Base-by-base conservation (phyloP, 2,329 filamentous ascomycete species). In the Apiospora phragmitis region DNA sequence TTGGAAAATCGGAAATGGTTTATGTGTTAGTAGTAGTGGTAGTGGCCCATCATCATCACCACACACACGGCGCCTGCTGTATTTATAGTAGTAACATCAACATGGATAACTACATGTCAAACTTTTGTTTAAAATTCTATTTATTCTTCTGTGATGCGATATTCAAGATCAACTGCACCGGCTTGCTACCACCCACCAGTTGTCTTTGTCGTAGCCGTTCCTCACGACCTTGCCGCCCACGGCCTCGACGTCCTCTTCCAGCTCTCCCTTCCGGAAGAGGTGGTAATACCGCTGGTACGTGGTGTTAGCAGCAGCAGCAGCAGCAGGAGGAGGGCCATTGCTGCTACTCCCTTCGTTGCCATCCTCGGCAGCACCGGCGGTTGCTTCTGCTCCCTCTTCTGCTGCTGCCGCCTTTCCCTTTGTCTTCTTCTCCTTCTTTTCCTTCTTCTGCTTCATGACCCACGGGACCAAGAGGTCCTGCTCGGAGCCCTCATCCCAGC, bases 401-500 rank as follows among this genome's bases (percentile, higher is more conserved):
- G 26, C 68, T 73, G 24, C 81, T 78, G 78, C 75, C 24, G 32
- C 32, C 18, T n/a, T 24, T 11, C 9, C 14, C 26, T 55, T 55
- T 16, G 29, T 21, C 55, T 62, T 62, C 8, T 26, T 59, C 68
- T 79, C 72, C 73, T 73, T 73, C 62, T 62, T 70, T 68, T 73
- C 80, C 72, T 71, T 75, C 67, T 78, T 77, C 66, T 73, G 76
- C 78, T 83, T 84, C 80, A 95, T 89, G 32, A 98, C 94, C 96
- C 96, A 99, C 18, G 96, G 95, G 66, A 99, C 96, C 84, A 98
- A 92, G 72, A 96, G 91, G 83, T 99, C 96, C 84, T 98, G 95
- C 74, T 92, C 88, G 72, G 92, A 89, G 26, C 90, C 91, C 79
- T 93, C 91, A 78, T 94, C 91, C 95, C 95, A 99, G 2, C 95